Base-by-base conservation (phyloP, 2,329 filamentous ascomycete genomes). In the Dendryphion nanum region DNA sequence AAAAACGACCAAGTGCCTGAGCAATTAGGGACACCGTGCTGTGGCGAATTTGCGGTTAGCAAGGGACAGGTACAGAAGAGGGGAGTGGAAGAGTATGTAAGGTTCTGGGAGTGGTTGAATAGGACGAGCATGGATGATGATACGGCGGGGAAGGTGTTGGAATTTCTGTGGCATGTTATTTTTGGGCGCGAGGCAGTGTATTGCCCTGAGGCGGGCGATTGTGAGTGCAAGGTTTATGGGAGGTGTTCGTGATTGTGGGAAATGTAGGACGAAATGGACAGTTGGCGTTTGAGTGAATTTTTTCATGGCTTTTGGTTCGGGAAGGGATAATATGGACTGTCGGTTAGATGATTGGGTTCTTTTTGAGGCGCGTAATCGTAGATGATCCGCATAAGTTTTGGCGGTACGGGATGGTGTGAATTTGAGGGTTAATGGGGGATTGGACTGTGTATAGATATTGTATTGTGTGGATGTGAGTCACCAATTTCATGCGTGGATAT, bases 21-120 rank as follows among this genome's bases (percentile, higher is more conserved):
- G 12, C 49, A 59, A 15, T 63, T 78, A 13, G 72, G 66, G 1
- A 63, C 67, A 2, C 64, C 67, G 7, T 75, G 73, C 43, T 76
- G 63, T 34, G 52, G 52, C 3, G 56, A 61, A 31, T 67, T 67
- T 39, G 65, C 55, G 7, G 64, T 67, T 2, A 55, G 47, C 13
- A 49, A 38, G 18, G 45, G 42, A 16, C 55, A 62, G 41, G 46
- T 67, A 4, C 38, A 45, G 36, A 47, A 47, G 38, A 34, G 55
- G 17, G 43, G 51, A 15, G 48, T 59, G 33, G 41, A 44, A 5
- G 59, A 64, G 19, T 67, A 66, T 34, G 42, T 51, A 40, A 38
- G 48, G 28, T 50, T 40, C 15, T 53, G 53, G 43, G 37, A 44
- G 15, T 62, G 57, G 53, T 16, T 59, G 26, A 41, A 55, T 38